phyloP scores from a whole-genome alignment of 2,329 filamentous ascomycete genomes.

The Apiospora kogelbergensis region DNA sequence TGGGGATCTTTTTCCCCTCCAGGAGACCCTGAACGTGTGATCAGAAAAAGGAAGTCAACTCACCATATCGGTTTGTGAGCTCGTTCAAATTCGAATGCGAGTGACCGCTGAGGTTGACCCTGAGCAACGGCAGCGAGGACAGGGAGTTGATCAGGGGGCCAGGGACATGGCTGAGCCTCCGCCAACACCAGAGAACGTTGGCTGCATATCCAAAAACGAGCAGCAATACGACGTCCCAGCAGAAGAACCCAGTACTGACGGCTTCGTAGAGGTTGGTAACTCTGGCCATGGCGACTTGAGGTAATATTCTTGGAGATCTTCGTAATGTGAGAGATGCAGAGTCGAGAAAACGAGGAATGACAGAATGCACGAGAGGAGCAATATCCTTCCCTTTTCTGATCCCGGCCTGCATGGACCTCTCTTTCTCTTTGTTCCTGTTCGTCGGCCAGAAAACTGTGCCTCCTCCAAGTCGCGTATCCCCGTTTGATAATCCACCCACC shows the following conservation, averaged over 20 bases:
- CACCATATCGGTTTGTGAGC: slow-evolving; percentile 14
- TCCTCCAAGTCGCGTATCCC: not conserved
- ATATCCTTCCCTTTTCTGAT: not conserved
- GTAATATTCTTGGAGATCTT: not conserved
- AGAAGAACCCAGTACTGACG: not conserved
- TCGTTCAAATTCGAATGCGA: slow-evolving; percentile 14
- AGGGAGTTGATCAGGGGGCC: slow-evolving; percentile 21
- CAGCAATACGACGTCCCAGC: slow-evolving; percentile 4
- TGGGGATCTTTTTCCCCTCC: not conserved
- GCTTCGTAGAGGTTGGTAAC: not conserved
- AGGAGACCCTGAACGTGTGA: not conserved
- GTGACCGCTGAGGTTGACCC: slow-evolving; percentile 9
- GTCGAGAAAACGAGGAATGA: not conserved
- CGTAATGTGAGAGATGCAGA: not conserved
- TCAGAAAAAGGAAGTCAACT: not conserved
- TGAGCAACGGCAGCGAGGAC: slow-evolving; percentile 19
- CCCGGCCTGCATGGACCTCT: not conserved
- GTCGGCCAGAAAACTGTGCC: not conserved
- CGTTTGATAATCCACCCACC: not conserved
- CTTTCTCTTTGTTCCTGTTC: not conserved
- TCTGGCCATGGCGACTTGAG: slow-evolving; percentile 4
- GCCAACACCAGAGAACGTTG: slow-evolving; percentile 15
- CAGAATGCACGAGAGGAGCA: not conserved
- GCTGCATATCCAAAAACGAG: slow-evolving; percentile 11
- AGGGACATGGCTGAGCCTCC: slow-evolving; percentile 21